phyloP scores from a whole-genome alignment of 768 basidiomycete genomes.

The Xerocomus potaroensis region DNA sequence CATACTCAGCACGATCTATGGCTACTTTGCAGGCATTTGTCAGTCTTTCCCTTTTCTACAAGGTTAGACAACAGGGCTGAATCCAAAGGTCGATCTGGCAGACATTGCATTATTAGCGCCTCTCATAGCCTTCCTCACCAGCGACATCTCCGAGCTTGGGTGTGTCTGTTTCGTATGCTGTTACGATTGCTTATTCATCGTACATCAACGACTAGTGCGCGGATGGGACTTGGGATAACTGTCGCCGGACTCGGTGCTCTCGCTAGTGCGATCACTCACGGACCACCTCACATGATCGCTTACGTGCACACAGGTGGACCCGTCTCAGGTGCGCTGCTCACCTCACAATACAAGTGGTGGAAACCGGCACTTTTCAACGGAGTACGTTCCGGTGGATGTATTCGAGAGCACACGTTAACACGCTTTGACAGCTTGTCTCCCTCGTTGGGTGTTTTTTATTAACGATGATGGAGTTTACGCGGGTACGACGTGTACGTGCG shows the following conservation, averaged over 20 bases:
- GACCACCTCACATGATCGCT: neutral
- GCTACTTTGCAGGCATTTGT: constrained; percentile 46
- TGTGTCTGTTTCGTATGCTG: constrained; percentile 9
- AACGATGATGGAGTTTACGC: neutral
- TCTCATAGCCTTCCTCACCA: constrained; percentile 41
- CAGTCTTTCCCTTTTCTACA: constrained; percentile 14
- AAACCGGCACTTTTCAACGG: constrained; percentile 49
- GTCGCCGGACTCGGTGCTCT: constrained; percentile 17
- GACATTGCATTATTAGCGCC: constrained; percentile 40
- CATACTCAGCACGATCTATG: constrained; percentile 39
- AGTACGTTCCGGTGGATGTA: constrained; percentile 16
- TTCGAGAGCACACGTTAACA: neutral
- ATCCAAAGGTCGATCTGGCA: constrained; percentile 3
- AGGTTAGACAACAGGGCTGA: too few relatives aligned
- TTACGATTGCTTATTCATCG: neutral
- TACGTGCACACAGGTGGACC: constrained; percentile 40
- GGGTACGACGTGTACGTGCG: neutral
- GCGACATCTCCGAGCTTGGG: constrained; percentile 48
- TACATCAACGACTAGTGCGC: constrained; percentile 19
- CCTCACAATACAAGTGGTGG: constrained; percentile 52
- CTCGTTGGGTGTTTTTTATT: neutral
- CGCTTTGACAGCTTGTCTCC: neutral
- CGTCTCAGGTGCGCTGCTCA: constrained; percentile 54
- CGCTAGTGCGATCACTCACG: constrained; percentile 13
- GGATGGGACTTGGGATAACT: constrained; percentile 21